Evolutionary conservation across 1,139 yeast genomes (phyloP), one percentile per base, ranked within the genome.

Genomic region (Candida sanyaensis): DNA sequence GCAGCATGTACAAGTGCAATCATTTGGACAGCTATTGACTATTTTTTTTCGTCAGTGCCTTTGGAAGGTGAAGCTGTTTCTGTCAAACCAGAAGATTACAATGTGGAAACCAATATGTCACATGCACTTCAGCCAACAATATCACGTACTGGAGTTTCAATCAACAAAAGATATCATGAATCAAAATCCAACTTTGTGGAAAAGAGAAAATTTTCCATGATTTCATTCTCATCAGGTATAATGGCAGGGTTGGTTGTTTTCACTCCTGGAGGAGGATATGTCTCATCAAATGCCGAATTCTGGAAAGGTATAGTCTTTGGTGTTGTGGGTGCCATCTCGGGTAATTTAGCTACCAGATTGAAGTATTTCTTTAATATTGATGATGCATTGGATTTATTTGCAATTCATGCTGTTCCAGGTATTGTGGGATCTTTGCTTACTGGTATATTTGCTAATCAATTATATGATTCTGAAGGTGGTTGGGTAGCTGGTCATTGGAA

Each of bases 251-350:
- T 75, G 45, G 80, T 75, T 9, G 77, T 71, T 2, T 64, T 71
- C 13, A 75, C 80, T 0, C 80, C 80, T 1, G 78, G 68, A 5
- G 80, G 80, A 9, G 80, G 80, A 0, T 75, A 68, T 51, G 59
- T 72, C 9, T 61, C 76, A 2, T 63, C 73, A 2, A 61, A 68
- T 2, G 57, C 63, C 4, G 75, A 70, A 26, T 68, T 71, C 42
- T 75, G 80, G 80, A 75, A 74, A 53, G 57, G 71, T 11, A 62
- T 75, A 34, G 68, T 74, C 0, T 73, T 65, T 55, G 80, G 79
- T 1, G 60, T 66, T 0, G 55, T 73, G 8, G 79, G 79, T 1
- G 77, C 75, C 0, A 45, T 63, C 3, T 39, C 62, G 1, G 68
- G 76, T 38, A 75, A 75, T 52, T 55, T 74, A 27, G 64, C 77